Evolutionary conservation across 2,329 filamentous ascomycete species (phyloP).

Genomic region (Aureobasidium pullulans): DNA sequence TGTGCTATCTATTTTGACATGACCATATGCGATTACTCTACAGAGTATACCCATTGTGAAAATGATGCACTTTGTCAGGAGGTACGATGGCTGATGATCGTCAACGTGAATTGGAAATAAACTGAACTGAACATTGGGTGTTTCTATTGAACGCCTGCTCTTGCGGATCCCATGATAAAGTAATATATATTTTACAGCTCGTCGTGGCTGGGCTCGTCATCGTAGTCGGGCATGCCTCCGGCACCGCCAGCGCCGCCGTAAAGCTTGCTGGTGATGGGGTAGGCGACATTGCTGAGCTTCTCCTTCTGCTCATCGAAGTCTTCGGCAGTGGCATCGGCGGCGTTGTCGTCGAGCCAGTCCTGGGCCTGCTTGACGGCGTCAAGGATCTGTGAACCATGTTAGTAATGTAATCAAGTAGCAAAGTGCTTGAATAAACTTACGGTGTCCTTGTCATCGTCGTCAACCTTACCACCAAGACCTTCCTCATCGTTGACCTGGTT

Average conservation of each 20-base stretch:
- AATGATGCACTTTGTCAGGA: background rate
- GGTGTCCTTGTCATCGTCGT: conserved; percentile 96
- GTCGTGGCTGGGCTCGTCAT: conserved; percentile 53
- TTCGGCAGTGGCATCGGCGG: conserved; percentile 72
- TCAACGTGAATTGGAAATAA: background rate
- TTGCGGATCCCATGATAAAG: background rate
- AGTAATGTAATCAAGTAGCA: conserved; percentile 23
- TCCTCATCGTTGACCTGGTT: conserved; percentile 98
- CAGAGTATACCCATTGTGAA: background rate
- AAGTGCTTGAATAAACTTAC: conserved; percentile 41
- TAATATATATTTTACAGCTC: conserved; percentile 34
- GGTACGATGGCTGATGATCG: background rate
- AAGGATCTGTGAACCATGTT: conserved; percentile 53
- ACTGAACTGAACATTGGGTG: background rate
- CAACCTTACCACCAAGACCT: conserved; percentile 95
- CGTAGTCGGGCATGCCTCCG: conserved; percentile 53
- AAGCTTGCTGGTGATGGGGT: conserved; percentile 98
- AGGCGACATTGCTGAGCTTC: conserved; percentile 93
- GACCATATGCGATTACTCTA: background rate
- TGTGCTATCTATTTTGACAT: background rate
- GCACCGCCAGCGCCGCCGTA: conserved; percentile 56
- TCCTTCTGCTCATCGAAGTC: conserved; percentile 99
- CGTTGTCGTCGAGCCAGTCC: conserved; percentile 97
- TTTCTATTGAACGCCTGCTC: conserved; percentile 8
- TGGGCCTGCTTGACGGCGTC: conserved; percentile 95